Conservation (phyloP, 768 basidiomycete genomes). For the Russula earlei region DNA sequence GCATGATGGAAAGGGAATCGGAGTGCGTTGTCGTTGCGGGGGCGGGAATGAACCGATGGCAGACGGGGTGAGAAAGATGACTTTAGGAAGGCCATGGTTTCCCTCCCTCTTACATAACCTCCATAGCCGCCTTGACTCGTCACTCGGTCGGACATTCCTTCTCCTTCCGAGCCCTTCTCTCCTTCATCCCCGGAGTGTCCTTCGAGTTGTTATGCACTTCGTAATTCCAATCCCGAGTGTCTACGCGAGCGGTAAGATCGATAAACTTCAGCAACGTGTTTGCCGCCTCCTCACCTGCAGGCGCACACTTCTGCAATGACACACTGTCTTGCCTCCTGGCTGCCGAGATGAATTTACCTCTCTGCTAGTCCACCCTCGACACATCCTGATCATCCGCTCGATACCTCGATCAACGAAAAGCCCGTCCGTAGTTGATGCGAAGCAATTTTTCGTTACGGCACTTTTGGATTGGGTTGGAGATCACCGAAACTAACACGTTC, state of each 20-base stretch:
- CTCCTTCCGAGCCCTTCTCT: not conserved
- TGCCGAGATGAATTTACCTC: too few species aligned
- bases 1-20: conserved; percentile 2
- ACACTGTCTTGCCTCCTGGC: too few species aligned
- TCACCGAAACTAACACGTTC: too few species aligned
- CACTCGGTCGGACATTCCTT: too few species aligned
- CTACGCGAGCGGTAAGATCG: not conserved
- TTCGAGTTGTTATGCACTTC: not conserved
- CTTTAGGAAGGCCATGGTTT: not conserved
- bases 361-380: too few species aligned
- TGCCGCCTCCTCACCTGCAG: conserved; percentile 7
- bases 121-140: too few species aligned
- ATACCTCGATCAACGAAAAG: too few species aligned
- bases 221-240: not conserved
- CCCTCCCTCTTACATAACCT: conserved; percentile 9
- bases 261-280: conserved; percentile 12
- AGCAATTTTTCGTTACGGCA: too few species aligned
- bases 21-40: not conserved
- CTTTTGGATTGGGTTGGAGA: too few species aligned
- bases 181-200: not conserved
- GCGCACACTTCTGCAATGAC: not conserved
- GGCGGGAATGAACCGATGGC: conserved; percentile 4
- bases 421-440: too few species aligned
- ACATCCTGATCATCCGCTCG: too few species aligned
- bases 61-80: conserved; percentile 11